Conservation (phyloP, 2,329 filamentous ascomycete species). For the Diaporthe capsici region DNA sequence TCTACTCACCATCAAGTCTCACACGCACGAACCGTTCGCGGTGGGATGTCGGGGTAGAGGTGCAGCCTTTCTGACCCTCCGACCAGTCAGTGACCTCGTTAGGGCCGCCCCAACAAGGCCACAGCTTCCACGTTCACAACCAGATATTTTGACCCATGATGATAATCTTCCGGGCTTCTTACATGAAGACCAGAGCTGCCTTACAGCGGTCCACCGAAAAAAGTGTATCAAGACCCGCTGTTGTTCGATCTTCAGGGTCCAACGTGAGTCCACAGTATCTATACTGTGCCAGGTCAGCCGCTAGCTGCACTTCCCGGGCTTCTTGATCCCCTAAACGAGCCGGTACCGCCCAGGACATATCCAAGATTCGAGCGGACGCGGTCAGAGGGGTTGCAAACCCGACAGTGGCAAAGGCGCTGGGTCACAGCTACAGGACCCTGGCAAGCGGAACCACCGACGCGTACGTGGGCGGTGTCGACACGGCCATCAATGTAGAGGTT, state of each 20-base stretch:
- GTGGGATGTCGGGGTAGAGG: neutral
- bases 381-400: no score
- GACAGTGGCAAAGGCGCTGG: no score
- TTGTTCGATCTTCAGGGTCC: slow-evolving; percentile 33
- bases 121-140: neutral
- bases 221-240: slow-evolving; percentile 14
- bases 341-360: no score
- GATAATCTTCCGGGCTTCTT: neutral
- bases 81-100: neutral
- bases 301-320: no score
- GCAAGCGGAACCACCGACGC: no score
- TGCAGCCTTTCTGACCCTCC: neutral
- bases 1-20: neutral
- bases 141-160: neutral
- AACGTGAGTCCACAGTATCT: neutral
- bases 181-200: neutral
- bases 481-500: no score
- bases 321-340: neutral
- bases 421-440: no score
- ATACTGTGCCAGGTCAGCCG: neutral
- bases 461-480: no score
- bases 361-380: no score
- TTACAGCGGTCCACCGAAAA: slow-evolving; percentile 6
- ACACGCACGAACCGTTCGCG: no score
- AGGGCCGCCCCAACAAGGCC: neutral